Percentiles rank a stretch among this genome's conserved stretches.
phyloP scores from a whole-genome alignment of 2,329 filamentous ascomycete species.

The Cladosporium halotolerans region DNA sequence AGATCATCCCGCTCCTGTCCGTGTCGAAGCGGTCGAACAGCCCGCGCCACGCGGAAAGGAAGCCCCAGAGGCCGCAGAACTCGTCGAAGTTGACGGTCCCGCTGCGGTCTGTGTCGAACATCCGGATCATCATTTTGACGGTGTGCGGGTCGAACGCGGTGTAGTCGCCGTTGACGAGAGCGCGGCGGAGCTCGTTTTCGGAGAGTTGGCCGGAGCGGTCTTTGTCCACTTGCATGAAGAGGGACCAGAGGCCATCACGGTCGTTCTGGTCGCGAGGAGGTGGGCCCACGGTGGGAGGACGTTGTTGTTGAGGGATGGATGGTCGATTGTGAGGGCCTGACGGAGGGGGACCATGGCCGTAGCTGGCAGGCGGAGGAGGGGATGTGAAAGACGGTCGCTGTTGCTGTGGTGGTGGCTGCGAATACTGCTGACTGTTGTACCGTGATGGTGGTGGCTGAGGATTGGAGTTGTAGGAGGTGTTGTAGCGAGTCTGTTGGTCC shows the following conservation, averaged over 20 bases:
- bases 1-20: conserved; percentile 82
- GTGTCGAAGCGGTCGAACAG: conserved; percentile 94
- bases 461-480: conserved; percentile 27
- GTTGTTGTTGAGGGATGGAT: conserved; percentile 42
- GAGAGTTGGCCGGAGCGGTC: conserved; percentile 75
- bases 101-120: conserved; percentile 91
- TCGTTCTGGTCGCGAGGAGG: conserved; percentile 55
- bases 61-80: conserved; percentile 94
- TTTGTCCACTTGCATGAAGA: conserved; percentile 89
- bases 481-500: conserved; percentile 11
- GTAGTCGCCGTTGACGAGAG: conserved; percentile 94
- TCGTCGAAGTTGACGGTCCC: conserved; percentile 91
- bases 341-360: conserved; percentile 46
- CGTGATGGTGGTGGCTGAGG: conserved; percentile 24
- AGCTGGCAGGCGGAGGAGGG: conserved; percentile 45
- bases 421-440: conserved; percentile 36
- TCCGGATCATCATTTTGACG: conserved; percentile 97
- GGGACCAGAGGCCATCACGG: conserved; percentile 65
- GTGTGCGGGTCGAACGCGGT: conserved; percentile 89
- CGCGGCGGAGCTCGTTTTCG: conserved; percentile 78
- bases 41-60: conserved; percentile 85
- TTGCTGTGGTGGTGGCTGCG: conserved; percentile 18
- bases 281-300: conserved; percentile 43
- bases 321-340: conserved; percentile 60
- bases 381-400: conserved; percentile 31